Evolutionary conservation across 2,329 filamentous ascomycete genomes (phyloP), one percentile per base, ranked within the genome.

Genomic region (Trichoderma atroviride): DNA sequence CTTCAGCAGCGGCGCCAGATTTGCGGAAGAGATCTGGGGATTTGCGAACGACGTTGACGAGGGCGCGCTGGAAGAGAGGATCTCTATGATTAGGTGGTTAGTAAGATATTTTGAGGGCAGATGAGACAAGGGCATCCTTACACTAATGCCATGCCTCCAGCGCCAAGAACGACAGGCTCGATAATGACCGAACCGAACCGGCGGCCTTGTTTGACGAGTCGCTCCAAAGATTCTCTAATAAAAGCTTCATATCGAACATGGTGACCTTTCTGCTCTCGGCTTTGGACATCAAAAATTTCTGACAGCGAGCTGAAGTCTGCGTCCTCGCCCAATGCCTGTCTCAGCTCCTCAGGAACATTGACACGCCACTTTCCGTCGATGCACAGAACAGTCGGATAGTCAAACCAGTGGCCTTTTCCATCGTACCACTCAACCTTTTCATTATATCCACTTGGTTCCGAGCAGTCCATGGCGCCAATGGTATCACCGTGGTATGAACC

Each of bases 401-500:
- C 91, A 66, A 96, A 90, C 93, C 93, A 96, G 75, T 89, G 86
- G 0, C 93, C 93, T 59, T 89, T 88, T 0, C 92, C 92, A 70
- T 88, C 82, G 76, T 96, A 96, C 93, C 93, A 96, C 75, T 96
- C 92, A 0, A 94, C 91, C 76, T 93, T 93, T 74, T 93, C 87
- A 74, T 96, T 96, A 78, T 86, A 96, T 0, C 87, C 87, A 40
- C 87, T 90, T 0, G 93, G 92, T 75, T 96, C 92, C 0, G 91
- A 89, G 65, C 89, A 92, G 77, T 96, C 92, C 93, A 96, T 96
- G 0, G 92, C 92, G 0, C 93, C 93, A 58, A 96, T 94, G 0
- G 93, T 96, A 75, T 96, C 93, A 1, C 93, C 93, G 74, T 96
- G 93, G 74, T 96, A 96, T 73, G 91, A 92, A 0, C 92, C 92